Evolutionary conservation across 2,329 filamentous ascomycete genomes (phyloP), one percentile per base, ranked within the genome.

Genomic region (Aspergillus sp.): DNA sequence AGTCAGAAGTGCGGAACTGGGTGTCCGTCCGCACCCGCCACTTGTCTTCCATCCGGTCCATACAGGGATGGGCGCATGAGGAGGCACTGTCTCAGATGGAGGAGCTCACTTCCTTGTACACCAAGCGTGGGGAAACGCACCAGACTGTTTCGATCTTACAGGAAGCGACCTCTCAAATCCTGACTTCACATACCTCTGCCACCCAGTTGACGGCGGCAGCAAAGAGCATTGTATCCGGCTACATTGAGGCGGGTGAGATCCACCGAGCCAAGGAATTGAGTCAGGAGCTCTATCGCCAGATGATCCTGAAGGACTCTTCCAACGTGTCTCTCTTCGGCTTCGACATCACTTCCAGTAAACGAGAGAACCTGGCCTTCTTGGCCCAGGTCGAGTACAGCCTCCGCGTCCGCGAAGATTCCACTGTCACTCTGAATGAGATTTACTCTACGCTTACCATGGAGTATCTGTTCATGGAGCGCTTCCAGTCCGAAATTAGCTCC

Each of bases 301-400:
- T 78, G 5, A 60, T 78, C 4, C 70, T 73, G 57, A 77, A 74
- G 59, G 75, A 78, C 23, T 72, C 65, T 10, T 70, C 68, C 23
- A 70, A 68, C 27, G 68, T 70, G 25, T 58, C 56, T 21, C 64
- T 66, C 4, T 70, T 73, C 8, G 49, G 64, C n/a, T 75, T 78
- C 38, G 67, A 77, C 41, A 50, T 78, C 10, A 67, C 72, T 0
- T 64, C 68, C 0, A 67, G 69, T 42, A 67, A 68, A 8, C 74
- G 73, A 13, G 70, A 73, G 27, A 73, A 68, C 49, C 70, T 78
- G 11, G 74, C 78, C 8, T 82, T 82, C 72, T 66, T 82, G 10
- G 80, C 80, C 11, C 77, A 80, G 54, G 67, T 82, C 5, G 77
- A 82, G 66, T 77, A 80, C 60, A 74, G 68, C 50, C 68, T 78